phyloP scores from a whole-genome alignment of 2,329 filamentous ascomycete genomes.

The Penicillium sp. region DNA sequence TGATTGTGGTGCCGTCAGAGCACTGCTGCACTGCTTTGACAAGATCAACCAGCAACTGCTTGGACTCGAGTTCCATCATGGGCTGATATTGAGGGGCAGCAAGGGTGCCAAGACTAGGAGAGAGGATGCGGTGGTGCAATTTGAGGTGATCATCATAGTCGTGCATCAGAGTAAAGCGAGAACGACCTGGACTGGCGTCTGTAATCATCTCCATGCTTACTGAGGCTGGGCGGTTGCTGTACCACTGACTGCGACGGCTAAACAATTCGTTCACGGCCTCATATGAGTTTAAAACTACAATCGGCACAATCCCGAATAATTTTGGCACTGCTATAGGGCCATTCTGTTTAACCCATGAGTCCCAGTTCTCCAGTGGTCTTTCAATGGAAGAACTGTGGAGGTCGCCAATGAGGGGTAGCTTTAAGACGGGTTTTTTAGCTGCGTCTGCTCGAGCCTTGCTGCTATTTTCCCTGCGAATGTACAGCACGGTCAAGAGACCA shows the following conservation, averaged over 20 bases:
- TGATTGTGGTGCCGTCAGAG: conserved; percentile 3
- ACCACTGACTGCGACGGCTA: conserved; percentile 42
- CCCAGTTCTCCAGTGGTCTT: conserved; percentile 30
- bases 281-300: conserved; percentile 40
- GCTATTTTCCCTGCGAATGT: no score
- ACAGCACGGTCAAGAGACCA: no score
- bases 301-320: conserved; percentile 34
- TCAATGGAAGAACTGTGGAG: conserved; percentile 30
- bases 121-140: conserved; percentile 46
- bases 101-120: conserved; percentile 51
- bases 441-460: no score
- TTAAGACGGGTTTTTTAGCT: conserved; percentile 8
- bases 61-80: conserved; percentile 52
- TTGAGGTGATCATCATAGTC: conserved; percentile 54
- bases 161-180: conserved; percentile 44
- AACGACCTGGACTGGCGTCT: conserved; percentile 17
- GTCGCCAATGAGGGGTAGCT: conserved; percentile 33
- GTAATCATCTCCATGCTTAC: conserved; percentile 43
- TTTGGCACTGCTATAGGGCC: conserved; percentile 34
- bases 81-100: conserved; percentile 51
- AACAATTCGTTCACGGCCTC: conserved; percentile 41
- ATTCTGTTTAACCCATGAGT: conserved; percentile 36
- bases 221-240: conserved; percentile 41
- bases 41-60: conserved; percentile 46
- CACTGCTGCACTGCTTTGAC: conserved; percentile 23